These are phyloP conservation scores for Alternaria conjuncta DNA, from an alignment of 2,329 filamentous ascomycete genomes.

Conservation along the genomic window DNA sequence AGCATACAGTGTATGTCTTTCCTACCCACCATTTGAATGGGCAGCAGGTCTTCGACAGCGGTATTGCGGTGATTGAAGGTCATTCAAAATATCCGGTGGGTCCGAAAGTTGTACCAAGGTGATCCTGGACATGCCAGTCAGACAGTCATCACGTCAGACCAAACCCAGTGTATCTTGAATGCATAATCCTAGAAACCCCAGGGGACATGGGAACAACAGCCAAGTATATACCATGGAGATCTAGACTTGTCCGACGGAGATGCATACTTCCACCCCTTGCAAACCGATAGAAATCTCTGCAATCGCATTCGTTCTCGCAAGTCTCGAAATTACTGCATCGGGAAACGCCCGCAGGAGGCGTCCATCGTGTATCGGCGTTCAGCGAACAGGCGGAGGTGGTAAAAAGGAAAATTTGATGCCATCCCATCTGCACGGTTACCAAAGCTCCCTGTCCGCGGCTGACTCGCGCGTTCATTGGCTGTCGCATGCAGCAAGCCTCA, in stretches of 20 bases:
- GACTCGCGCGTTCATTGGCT: conserved; percentile 29
- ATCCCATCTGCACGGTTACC: conserved; percentile 15
- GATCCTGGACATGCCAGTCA: neutral
- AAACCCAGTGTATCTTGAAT: neutral
- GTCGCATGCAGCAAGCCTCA: conserved; percentile 4
- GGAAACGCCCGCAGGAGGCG: conserved; percentile 6
- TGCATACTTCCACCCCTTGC: neutral
- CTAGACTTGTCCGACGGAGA: neutral
- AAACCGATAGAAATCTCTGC: conserved; percentile 17
- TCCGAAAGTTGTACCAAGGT: neutral
- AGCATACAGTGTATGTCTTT: no score
- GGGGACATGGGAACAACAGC: neutral
- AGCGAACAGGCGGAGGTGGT: conserved; percentile 27
- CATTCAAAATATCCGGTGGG: neutral
- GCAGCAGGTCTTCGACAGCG: no score
- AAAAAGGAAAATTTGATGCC: conserved; percentile 23
- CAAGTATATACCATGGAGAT: neutral
- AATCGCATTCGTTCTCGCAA: conserved; percentile 4
- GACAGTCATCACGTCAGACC: neutral
- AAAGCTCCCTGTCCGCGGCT: conserved; percentile 30
- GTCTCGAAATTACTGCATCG: neutral
- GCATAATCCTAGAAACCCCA: neutral
- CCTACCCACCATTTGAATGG: no score
- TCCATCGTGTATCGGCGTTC: conserved; percentile 22
- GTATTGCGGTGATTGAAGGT: neutral